phyloP scores from a whole-genome alignment of 148 eudicot genomes.

The Polygonum aviculare region DNA sequence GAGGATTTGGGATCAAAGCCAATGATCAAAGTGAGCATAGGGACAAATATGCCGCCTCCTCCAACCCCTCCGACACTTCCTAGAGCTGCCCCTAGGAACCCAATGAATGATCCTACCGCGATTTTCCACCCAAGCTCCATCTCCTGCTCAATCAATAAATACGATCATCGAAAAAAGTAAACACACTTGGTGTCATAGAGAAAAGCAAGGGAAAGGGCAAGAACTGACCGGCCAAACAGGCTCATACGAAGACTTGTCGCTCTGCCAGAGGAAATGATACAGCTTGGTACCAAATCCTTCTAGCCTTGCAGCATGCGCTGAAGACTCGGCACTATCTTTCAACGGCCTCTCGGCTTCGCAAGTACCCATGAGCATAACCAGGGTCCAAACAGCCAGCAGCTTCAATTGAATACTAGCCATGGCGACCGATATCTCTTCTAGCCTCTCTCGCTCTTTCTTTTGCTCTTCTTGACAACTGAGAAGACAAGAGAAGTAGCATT shows the following conservation, averaged over 20 bases:
- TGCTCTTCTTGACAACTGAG: background rate
- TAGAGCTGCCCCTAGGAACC: conserved; percentile 80
- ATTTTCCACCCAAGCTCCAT: conserved; percentile 74
- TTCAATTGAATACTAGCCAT: conserved; percentile 3
- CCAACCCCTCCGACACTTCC: conserved; percentile 98
- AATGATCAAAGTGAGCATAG: conserved; percentile 76
- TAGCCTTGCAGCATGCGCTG: conserved; percentile 1
- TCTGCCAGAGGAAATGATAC: conserved; percentile 37
- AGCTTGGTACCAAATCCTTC: conserved; percentile 20
- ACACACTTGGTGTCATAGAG: too few relatives aligned
- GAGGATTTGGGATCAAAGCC: conserved; percentile 98
- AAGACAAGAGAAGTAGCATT: background rate
- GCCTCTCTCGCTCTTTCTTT: background rate
- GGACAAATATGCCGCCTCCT: conserved; percentile 97
- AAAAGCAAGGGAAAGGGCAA: background rate
- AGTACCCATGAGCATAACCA: conserved; percentile 19
- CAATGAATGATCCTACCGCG: conserved; percentile 63
- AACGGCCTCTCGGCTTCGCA: conserved; percentile 40
- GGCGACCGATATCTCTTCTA: background rate
- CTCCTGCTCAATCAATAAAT: conserved; percentile 30
- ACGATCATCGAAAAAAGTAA: too few relatives aligned
- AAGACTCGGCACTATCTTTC: conserved; percentile 1
- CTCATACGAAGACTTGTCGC: conserved; percentile 36
- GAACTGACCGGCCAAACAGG: conserved; percentile 51
- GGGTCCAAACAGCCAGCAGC: conserved; percentile 13